Conservation (phyloP, 768 basidiomycete genomes). For the Trametes elegans region DNA sequence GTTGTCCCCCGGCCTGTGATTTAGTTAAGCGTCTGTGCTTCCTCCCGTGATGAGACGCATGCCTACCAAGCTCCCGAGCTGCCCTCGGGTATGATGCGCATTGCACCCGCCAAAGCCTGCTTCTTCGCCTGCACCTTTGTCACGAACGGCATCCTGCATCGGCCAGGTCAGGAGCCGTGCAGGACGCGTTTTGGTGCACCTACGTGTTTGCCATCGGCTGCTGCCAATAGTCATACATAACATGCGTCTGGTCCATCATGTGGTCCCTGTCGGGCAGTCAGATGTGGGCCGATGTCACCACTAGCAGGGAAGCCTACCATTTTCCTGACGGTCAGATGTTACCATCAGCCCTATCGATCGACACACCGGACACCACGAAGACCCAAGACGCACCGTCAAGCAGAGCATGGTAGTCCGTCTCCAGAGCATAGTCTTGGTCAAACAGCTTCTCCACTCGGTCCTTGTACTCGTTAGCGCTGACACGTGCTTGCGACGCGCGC, state of each 20-base stretch:
- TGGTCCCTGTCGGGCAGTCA: conserved; percentile 20
- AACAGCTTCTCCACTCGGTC: conserved; percentile 55
- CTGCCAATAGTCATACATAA: conserved; percentile 70
- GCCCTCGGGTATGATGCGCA: conserved; percentile 63
- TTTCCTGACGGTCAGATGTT: conserved; percentile 38
- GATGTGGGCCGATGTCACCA: background rate
- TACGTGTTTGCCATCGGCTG: conserved; percentile 65
- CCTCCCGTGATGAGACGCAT: too few species aligned
- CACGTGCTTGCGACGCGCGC: conserved; percentile 59
- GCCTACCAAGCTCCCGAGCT: conserved; percentile 56
- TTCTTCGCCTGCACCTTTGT: conserved; percentile 53
- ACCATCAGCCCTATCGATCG: background rate
- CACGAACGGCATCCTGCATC: conserved; percentile 48
- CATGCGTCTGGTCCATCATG: conserved; percentile 75
- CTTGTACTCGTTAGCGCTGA: conserved; percentile 58
- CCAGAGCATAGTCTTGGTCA: conserved; percentile 59
- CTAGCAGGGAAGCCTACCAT: conserved; percentile 49
- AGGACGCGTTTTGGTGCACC: conserved; percentile 13
- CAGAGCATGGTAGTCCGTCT: conserved; percentile 56
- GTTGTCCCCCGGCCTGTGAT: conserved; percentile 66
- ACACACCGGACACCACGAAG: background rate
- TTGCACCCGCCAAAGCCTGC: conserved; percentile 56
- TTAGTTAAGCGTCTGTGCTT: background rate
- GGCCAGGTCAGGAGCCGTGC: background rate
- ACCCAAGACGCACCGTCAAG: conserved; percentile 43